Evolutionary conservation across 2,329 filamentous ascomycete genomes (phyloP).

Genomic region (Emergomyces orientalis): DNA sequence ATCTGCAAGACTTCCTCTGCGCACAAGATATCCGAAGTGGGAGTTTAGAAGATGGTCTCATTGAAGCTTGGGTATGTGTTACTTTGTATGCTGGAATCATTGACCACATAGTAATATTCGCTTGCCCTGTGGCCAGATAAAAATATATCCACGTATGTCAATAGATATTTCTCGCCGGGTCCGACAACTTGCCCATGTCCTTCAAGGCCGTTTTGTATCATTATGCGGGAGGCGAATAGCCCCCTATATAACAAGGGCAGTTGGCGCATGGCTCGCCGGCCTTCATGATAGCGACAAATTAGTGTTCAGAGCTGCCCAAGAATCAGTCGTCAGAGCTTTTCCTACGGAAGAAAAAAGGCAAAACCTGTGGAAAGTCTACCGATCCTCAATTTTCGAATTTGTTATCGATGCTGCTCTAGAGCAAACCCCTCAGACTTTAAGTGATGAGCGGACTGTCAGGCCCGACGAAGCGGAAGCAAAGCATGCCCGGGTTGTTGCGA

Average conservation of each 20-base stretch:
- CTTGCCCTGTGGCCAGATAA: constrained; percentile 48
- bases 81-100: constrained; percentile 18
- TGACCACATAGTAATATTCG: constrained; percentile 32
- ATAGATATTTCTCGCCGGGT: constrained; percentile 85
- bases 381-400: constrained; percentile 70
- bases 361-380: constrained; percentile 72
- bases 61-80: constrained; percentile 73
- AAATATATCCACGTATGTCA: constrained; percentile 76
- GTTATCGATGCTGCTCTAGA: constrained; percentile 65
- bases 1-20: constrained; percentile 60
- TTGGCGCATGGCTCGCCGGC: constrained; percentile 86
- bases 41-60: constrained; percentile 67
- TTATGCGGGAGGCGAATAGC: constrained; percentile 71
- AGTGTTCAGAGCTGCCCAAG: constrained; percentile 65
- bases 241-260: constrained; percentile 63
- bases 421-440: constrained; percentile 73
- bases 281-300: constrained; percentile 75
- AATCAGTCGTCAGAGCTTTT: constrained; percentile 68
- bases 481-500: constrained; percentile 66
- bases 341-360: constrained; percentile 67
- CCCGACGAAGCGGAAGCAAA: constrained; percentile 78
- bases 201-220: constrained; percentile 56
- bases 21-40: constrained; percentile 45
- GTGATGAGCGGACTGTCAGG: constrained; percentile 77
- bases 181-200: constrained; percentile 69